These are phyloP conservation scores for Cadophora sp. DNA, from an alignment of 2,329 filamentous ascomycete genomes.

Conservation along the genomic window DNA sequence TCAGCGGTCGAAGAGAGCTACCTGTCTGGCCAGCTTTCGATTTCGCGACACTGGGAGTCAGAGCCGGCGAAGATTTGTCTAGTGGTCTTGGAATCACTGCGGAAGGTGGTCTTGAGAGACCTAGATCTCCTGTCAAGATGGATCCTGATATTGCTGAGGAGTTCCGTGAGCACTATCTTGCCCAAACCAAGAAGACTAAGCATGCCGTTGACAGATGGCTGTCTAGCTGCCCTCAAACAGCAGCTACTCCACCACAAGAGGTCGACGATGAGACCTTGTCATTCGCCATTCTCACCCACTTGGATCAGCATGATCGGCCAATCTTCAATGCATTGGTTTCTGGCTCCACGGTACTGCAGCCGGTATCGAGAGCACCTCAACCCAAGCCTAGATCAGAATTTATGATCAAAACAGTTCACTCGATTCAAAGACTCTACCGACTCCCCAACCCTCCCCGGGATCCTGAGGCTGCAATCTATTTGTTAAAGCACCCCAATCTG, in stretches of 20 bases:
- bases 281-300: slow-evolving; percentile 90
- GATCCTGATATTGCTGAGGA: slow-evolving; percentile 95
- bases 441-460: slow-evolving; percentile 77
- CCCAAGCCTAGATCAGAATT: slow-evolving; percentile 75
- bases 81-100: slow-evolving; percentile 60
- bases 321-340: slow-evolving; percentile 82
- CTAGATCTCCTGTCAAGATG: slow-evolving; percentile 72
- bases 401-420: slow-evolving; percentile 75
- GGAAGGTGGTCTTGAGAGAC: slow-evolving; percentile 64
- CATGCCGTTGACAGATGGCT: slow-evolving; percentile 93
- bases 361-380: slow-evolving; percentile 69
- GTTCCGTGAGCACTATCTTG: slow-evolving; percentile 89
- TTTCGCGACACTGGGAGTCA: slow-evolving; percentile 66
- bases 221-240: slow-evolving; percentile 73
- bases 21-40: slow-evolving; percentile 90
- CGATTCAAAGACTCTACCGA: slow-evolving; percentile 86
- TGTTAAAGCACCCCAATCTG: slow-evolving; percentile 80
- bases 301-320: slow-evolving; percentile 76
- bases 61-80: slow-evolving; percentile 62
- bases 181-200: slow-evolving; percentile 91
- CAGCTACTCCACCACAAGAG: slow-evolving; percentile 80
- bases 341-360: slow-evolving; percentile 60
- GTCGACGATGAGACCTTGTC: slow-evolving; percentile 93
- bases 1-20: slow-evolving; percentile 85
- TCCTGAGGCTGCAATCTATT: slow-evolving; percentile 83